Conservation (phyloP, 2,329 filamentous ascomycete genomes). For the Hypoxylon rubiginosum region DNA sequence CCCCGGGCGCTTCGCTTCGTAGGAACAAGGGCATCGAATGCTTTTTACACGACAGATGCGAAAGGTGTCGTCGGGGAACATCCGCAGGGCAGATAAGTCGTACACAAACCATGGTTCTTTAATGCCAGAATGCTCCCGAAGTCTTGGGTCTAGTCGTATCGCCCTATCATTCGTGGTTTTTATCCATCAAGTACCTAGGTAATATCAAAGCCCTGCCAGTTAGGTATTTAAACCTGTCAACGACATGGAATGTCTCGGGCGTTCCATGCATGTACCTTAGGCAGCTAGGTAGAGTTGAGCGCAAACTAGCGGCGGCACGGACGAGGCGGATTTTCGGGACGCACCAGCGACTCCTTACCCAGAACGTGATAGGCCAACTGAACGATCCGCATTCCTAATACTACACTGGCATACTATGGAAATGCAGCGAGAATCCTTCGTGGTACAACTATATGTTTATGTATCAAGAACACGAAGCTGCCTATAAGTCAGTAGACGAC, state of each 20-base stretch:
- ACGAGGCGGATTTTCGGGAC: conserved; percentile 8
- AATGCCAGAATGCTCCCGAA: conserved; percentile 16
- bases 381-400: conserved; percentile 8
- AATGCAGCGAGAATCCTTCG: background rate
- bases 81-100: background rate
- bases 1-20: conserved; percentile 1
- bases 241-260: background rate
- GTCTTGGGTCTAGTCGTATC: conserved; percentile 17
- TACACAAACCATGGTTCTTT: conserved; percentile 16
- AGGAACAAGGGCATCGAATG: too few species aligned
- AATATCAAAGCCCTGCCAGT: conserved; percentile 7
- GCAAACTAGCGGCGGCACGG: conserved; percentile 6
- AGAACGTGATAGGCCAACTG: too few species aligned
- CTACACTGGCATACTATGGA: background rate
- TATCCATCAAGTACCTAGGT: conserved; percentile 4
- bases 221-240: background rate
- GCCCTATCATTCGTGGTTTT: conserved; percentile 11
- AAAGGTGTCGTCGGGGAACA: conserved; percentile 11
- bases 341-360: background rate
- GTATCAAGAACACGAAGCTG: background rate
- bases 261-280: too few species aligned
- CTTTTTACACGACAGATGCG: background rate
- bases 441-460: too few species aligned
- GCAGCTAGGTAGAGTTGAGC: background rate
- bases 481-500: background rate